phyloP scores from a whole-genome alignment of 2,329 filamentous ascomycete species.

The Bisporella sp. region DNA sequence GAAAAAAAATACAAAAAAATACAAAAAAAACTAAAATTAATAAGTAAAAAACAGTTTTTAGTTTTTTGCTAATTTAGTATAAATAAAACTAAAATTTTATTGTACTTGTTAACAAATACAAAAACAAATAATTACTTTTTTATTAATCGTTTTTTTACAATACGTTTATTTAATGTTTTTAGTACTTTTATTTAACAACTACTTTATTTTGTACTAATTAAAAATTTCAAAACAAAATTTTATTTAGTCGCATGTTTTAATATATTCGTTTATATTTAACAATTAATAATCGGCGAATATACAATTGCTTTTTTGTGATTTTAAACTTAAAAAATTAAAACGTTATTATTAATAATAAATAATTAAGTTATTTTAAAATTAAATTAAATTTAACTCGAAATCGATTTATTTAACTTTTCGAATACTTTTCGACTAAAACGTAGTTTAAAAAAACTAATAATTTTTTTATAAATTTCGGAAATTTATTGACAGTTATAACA shows the following conservation, averaged over 20 bases:
- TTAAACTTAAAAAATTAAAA: neutral
- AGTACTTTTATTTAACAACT: neutral
- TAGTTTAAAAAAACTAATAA: too few species aligned
- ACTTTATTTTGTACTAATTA: neutral
- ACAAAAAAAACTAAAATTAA: neutral
- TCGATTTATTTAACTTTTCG: neutral
- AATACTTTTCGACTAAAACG: neutral
- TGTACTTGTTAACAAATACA: neutral
- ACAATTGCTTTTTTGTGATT: neutral
- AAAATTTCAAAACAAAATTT: neutral
- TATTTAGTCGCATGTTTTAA: neutral
- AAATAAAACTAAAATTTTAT: neutral
- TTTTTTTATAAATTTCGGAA: too few species aligned
- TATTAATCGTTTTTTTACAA: neutral
- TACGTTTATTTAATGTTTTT: neutral
- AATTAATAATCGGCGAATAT: neutral
- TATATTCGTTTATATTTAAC: neutral
- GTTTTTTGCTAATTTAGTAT: neutral
- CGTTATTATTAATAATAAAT: neutral
- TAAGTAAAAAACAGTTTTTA: neutral
- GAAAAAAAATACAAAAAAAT: too few species aligned
- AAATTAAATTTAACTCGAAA: neutral
- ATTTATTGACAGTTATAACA: too few species aligned
- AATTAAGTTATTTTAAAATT: neutral
- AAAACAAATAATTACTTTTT: neutral